Evolutionary conservation across 129 eudicot genomes (phyloP).

Genomic region (Tanacetum coccineum): DNA sequence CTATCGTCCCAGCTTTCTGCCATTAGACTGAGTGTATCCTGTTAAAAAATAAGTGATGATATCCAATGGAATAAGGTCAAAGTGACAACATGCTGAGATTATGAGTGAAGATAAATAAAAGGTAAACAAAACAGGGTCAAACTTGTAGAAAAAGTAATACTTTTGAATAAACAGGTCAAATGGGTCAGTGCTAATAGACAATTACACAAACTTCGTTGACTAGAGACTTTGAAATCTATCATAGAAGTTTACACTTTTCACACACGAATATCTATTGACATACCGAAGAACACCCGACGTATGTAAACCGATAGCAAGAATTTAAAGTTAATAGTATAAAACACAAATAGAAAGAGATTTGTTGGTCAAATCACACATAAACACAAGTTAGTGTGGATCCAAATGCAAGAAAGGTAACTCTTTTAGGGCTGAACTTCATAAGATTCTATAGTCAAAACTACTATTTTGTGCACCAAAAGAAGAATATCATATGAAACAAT

Average conservation of each 20-base stretch:
- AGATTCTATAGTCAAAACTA: neutral
- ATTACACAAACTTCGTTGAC: no score
- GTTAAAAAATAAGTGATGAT: slow-evolving; percentile 8
- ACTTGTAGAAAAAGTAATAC: neutral
- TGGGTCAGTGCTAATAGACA: no score
- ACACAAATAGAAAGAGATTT: neutral
- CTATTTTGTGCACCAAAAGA: neutral
- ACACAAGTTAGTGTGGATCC: slow-evolving; percentile 1
- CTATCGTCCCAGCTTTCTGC: slow-evolving; percentile 79
- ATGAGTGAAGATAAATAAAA: neutral
- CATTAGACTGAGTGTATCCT: slow-evolving; percentile 38
- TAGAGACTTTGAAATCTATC: no score
- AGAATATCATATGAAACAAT: neutral
- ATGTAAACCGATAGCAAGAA: neutral
- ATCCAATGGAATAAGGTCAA: neutral
- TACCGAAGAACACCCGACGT: no score
- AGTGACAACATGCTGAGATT: neutral
- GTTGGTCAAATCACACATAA: neutral
- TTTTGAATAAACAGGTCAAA: no score
- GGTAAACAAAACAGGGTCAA: neutral
- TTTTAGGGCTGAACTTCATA: neutral
- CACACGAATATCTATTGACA: no score
- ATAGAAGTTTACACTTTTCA: no score
- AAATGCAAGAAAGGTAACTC: neutral
- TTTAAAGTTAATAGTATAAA: neutral